Conservation (phyloP, 1,284 basidiomycete genomes). For the Leccinum holopus region DNA sequence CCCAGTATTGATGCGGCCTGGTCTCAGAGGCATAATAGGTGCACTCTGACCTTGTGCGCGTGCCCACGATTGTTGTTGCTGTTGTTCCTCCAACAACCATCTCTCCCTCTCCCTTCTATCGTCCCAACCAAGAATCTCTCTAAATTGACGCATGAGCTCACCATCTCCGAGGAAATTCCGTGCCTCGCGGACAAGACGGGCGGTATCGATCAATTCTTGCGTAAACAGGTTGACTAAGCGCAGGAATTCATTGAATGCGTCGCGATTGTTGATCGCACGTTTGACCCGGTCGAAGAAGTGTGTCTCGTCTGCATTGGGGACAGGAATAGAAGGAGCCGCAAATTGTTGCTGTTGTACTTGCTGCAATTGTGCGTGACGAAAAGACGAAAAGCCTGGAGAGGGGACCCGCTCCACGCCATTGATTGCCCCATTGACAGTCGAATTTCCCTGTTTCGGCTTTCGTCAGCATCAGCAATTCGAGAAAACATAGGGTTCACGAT, state of each 20-base stretch:
- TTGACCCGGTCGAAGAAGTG: constrained; percentile 96
- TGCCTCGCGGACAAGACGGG: constrained; percentile 72
- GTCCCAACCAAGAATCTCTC: constrained; percentile 90
- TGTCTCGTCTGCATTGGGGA: constrained; percentile 61
- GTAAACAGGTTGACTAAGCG: constrained; percentile 95
- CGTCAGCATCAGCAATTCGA: constrained; percentile 8
- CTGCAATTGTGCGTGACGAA: constrained; percentile 28
- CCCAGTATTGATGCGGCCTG: constrained; percentile 58
- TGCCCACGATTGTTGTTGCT: constrained; percentile 41
- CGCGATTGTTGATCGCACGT: constrained; percentile 82
- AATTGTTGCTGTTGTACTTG: constrained; percentile 33
- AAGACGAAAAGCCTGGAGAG: constrained; percentile 24
- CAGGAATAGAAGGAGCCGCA: constrained; percentile 24
- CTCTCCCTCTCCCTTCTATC: constrained; percentile 62
- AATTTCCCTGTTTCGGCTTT: constrained; percentile 25
- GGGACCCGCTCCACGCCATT: constrained; percentile 23
- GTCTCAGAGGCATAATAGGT: constrained; percentile 46
- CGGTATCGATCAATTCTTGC: constrained; percentile 89
- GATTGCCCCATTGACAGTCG: constrained; percentile 19
- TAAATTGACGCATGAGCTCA: constrained; percentile 84
- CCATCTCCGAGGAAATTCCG: constrained; percentile 64
- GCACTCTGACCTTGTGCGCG: constrained; percentile 42
- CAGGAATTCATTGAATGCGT: constrained; percentile 94
- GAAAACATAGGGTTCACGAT: neutral
- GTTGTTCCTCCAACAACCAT: constrained; percentile 46